Evolutionary conservation across 495 filamentous ascomycete species (phyloP).

Genomic region (Wilcoxina mikolae): DNA sequence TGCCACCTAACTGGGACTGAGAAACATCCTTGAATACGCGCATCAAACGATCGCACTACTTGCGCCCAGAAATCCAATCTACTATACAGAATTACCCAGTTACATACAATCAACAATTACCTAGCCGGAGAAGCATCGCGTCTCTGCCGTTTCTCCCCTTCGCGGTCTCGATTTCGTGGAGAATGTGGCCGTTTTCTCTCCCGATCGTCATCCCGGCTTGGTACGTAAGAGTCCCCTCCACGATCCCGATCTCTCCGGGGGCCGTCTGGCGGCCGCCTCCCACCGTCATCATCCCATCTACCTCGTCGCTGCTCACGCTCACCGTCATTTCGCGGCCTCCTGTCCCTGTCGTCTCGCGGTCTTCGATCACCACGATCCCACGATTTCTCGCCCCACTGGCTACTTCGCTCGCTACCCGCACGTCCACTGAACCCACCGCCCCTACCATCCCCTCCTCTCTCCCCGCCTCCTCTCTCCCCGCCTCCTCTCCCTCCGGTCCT

Average conservation of each 20-base stretch:
- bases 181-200: constrained; percentile 18
- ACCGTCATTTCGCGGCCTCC: background rate
- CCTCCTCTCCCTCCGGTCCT: background rate
- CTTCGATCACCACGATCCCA: background rate
- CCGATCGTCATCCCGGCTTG: constrained; percentile 22
- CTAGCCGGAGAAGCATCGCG: background rate
- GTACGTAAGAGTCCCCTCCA: constrained; percentile 15
- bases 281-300: constrained; percentile 14
- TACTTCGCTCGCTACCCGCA: background rate
- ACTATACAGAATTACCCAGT: background rate
- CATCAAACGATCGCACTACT: background rate
- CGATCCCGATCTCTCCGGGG: constrained; percentile 12
- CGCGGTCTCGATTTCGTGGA: constrained; percentile 4
- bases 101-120: background rate
- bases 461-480: background rate
- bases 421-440: constrained; percentile 3
- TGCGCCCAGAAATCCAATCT: background rate
- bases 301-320: constrained; percentile 5
- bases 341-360: background rate
- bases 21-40: too few relatives aligned
- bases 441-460: background rate
- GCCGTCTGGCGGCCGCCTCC: constrained; percentile 17
- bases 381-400: background rate
- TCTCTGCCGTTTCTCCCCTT: constrained; percentile 6
- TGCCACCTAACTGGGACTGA: too few relatives aligned